A percentile compares a stretch with the other conserved stretches of the same genome.
phyloP scores from a whole-genome alignment of 2,329 filamentous ascomycete genomes.

The Aspergillus sp. region DNA sequence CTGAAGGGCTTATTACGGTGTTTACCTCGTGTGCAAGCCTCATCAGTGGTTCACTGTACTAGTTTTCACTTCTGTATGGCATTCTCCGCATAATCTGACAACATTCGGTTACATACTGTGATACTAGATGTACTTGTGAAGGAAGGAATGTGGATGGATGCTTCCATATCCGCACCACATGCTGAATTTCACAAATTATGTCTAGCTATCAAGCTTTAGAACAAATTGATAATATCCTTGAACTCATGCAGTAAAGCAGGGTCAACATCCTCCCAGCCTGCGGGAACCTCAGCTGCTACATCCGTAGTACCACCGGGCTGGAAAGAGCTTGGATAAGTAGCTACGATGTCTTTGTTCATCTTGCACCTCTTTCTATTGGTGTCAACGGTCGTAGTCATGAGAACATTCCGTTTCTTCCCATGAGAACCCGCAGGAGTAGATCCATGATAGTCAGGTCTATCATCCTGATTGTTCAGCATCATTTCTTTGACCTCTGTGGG shows the following conservation, averaged over 20 bases:
- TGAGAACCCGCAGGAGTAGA: neutral
- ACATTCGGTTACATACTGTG: too few relatives aligned
- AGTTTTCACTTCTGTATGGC: too few relatives aligned
- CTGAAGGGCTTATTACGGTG: too few relatives aligned
- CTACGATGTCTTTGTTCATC: neutral
- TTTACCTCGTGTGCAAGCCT: too few relatives aligned
- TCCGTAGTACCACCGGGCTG: neutral
- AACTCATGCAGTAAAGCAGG: slow-evolving; percentile 43
- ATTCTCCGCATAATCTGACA: too few relatives aligned
- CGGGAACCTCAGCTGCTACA: neutral
- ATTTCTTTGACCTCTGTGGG: too few relatives aligned
- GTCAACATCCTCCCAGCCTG: slow-evolving; percentile 42
- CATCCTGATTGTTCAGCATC: too few relatives aligned
- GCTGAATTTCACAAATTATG: neutral
- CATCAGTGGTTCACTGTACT: too few relatives aligned
- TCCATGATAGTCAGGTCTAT: neutral
- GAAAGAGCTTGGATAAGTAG: neutral
- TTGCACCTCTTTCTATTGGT: neutral
- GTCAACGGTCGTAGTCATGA: neutral
- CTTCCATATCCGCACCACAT: neutral
- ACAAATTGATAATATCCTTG: slow-evolving; percentile 43
- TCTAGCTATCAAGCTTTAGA: slow-evolving; percentile 21
- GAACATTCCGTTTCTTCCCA: neutral
- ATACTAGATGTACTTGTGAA: too few relatives aligned
- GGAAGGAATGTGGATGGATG: too few relatives aligned